Evolutionary conservation across 768 basidiomycete species (phyloP), one percentile per base, ranked within the genome.

Genomic region (Boletales sp.): DNA sequence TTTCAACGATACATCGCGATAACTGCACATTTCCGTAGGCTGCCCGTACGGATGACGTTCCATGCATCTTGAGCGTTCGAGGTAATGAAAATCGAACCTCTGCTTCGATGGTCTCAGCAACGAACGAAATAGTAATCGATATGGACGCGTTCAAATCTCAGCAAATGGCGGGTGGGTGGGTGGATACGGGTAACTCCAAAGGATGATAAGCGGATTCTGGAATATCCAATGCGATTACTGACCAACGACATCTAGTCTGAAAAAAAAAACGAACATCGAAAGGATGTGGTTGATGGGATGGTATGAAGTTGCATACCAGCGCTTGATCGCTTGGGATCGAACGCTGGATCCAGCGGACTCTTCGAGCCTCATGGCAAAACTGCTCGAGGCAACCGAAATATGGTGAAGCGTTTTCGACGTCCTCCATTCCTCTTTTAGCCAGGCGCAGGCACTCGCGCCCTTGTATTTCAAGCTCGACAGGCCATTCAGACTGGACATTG

Each of bases 381-480:
- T 21, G n/a, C 54, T 49, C 14, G 72, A 69, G 14, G 60, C 59
- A 38, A 66, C 58, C 43, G 71, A 71, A 43, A 70, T 59, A 35
- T 72, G 70, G 44, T 66, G 64, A 33, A 66, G 55, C 21, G 64
- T 59, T 44, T 63, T 61, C 41, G 70, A 64, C 33, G 65, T 58
- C 13, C 65, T 63, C 30, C 63, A 58, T 49, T 65, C 63, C 46
- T 69, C 66, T 44, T 67, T 69, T 30, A 62, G 49, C 30, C 52
- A 58, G 48, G 52, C 21, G 17, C 59, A 49, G 39, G 67, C n/a
- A 13, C 59, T 56, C 8, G 61, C 56, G 10, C 56, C 64, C 18
- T 39, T 56, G 34, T 47, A 48, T 15, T 38, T 48, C 1, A 44
- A 39, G 4, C 18, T 14, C 18, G 49, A 48, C 30, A 7, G 25